phyloP scores from a whole-genome alignment of 2,329 filamentous ascomycete genomes.

The Hymenoscyphus infarciens region DNA sequence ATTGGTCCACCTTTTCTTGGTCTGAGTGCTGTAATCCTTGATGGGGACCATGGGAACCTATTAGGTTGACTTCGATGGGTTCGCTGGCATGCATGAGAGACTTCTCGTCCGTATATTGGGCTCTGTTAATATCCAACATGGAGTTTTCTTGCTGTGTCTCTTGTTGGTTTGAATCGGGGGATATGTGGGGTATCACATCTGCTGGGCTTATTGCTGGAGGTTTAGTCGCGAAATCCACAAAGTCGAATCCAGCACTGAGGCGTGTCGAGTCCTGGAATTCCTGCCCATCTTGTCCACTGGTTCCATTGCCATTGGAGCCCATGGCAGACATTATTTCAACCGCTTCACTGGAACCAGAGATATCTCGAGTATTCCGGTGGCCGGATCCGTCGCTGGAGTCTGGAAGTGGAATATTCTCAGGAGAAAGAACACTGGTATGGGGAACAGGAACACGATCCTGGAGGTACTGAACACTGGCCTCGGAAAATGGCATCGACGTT shows the following conservation, averaged over 20 bases:
- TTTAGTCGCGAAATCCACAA: neutral
- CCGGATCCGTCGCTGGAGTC: constrained; percentile 4
- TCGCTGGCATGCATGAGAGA: neutral
- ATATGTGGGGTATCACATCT: neutral
- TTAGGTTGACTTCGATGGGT: constrained; percentile 2
- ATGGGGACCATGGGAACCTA: neutral
- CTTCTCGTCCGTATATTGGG: constrained; percentile 3
- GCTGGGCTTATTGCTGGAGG: neutral
- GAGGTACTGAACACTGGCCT: constrained; percentile 11
- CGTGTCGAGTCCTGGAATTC: neutral
- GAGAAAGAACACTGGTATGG: constrained; percentile 4
- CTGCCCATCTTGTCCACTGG: neutral
- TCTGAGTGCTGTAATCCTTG: constrained; percentile 11
- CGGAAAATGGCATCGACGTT: constrained; percentile 6
- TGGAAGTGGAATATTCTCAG: constrained; percentile 7
- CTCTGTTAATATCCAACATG: neutral
- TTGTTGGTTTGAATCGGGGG: neutral
- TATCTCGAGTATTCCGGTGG: constrained; percentile 5
- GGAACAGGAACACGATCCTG: constrained; percentile 6
- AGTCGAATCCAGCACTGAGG: constrained; percentile 1
- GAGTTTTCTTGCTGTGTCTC: neutral
- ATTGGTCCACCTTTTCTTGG: constrained; percentile 14
- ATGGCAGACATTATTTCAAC: constrained; percentile 6
- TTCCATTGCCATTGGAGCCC: neutral
- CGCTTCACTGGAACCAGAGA: neutral